A percentile compares a stretch with the other conserved stretches of the same genome.
Conservation (phyloP, 2,329 filamentous ascomycete genomes). For the Dothideomycetidae sp. region DNA sequence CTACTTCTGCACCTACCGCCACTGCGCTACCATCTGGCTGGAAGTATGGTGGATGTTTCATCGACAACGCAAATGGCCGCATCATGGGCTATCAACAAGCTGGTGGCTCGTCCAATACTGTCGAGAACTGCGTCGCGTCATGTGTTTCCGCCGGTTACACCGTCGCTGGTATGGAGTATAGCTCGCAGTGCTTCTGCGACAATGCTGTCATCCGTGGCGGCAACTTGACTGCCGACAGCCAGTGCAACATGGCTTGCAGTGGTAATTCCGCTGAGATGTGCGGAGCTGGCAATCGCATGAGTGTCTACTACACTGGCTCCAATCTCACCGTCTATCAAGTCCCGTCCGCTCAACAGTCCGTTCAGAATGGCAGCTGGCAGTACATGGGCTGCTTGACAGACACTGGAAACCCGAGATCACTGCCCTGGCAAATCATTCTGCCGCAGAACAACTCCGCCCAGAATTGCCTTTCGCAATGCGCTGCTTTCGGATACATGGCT, state of each 20-base stretch:
- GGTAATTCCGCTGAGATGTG: slow-evolving; percentile 20
- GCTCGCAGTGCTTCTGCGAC: slow-evolving; percentile 8
- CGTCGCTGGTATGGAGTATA: slow-evolving; percentile 8
- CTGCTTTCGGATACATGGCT: slow-evolving; percentile 19
- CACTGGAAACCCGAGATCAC: background rate
- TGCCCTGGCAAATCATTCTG: background rate
- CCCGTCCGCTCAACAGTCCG: background rate
- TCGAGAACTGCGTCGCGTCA: slow-evolving; percentile 20
- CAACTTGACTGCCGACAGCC: slow-evolving; percentile 12
- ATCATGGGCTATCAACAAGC: slow-evolving; percentile 19
- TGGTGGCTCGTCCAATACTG: slow-evolving; percentile 15
- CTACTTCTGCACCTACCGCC: background rate
- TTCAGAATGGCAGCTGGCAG: background rate
- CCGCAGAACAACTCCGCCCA: slow-evolving; percentile 19
- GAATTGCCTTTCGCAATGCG: slow-evolving; percentile 20
- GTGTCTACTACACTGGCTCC: slow-evolving; percentile 13
- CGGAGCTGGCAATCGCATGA: slow-evolving; percentile 16
- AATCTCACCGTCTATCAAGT: background rate
- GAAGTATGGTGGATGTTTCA: slow-evolving; percentile 23
- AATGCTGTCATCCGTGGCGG: slow-evolving; percentile 7
- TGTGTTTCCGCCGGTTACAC: slow-evolving; percentile 14
- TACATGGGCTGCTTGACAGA: background rate
- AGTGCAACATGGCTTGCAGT: slow-evolving; percentile 19
- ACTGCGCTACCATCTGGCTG: background rate
- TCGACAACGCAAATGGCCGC: slow-evolving; percentile 18